These are phyloP conservation scores for Sideroxylon spinosum DNA, from an alignment of 179 eudicot species.

Conservation along the genomic window DNA sequence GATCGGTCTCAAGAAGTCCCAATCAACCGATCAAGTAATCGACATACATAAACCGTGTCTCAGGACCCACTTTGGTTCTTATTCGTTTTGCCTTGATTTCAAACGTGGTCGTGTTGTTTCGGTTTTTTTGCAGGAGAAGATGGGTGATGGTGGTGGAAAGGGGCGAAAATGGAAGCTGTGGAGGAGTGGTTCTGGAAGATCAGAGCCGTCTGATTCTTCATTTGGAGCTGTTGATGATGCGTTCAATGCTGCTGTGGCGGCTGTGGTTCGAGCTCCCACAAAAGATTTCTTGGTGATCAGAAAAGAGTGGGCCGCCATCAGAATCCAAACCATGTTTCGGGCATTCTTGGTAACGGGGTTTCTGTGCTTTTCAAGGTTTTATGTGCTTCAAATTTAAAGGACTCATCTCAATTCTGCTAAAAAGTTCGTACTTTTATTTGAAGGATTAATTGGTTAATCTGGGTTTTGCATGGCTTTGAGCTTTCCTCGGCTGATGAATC, in stretches of 20 bases:
- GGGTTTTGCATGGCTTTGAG: no score
- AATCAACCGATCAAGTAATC: slow-evolving; percentile 42
- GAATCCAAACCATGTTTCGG: slow-evolving; percentile 79
- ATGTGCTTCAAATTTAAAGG: background rate
- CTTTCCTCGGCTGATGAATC: no score
- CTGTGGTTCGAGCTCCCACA: slow-evolving; percentile 63
- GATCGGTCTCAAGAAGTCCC: slow-evolving; percentile 44
- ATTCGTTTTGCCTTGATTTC: no score
- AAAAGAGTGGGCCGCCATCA: slow-evolving; percentile 83
- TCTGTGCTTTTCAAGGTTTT: background rate
- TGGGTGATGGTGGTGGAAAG: slow-evolving; percentile 35
- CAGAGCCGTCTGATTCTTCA: slow-evolving; percentile 26
- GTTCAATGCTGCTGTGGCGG: slow-evolving; percentile 71
- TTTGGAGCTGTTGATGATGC: slow-evolving; percentile 25
- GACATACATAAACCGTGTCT: no score
- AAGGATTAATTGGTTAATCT: no score
- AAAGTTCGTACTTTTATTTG: no score
- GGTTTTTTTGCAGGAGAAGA: slow-evolving; percentile 41
- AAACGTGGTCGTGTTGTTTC: no score
- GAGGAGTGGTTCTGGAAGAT: slow-evolving; percentile 32
- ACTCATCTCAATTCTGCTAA: no score
- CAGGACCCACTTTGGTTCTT: no score
- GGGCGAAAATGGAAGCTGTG: slow-evolving; percentile 72
- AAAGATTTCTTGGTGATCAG: slow-evolving; percentile 66
- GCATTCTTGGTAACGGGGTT: slow-evolving; percentile 55